A percentile compares a stretch with the other conserved stretches of the same genome.
Conservation (phyloP, 1,139 yeast genomes). For the Sugiyamaella grinbergsii region DNA sequence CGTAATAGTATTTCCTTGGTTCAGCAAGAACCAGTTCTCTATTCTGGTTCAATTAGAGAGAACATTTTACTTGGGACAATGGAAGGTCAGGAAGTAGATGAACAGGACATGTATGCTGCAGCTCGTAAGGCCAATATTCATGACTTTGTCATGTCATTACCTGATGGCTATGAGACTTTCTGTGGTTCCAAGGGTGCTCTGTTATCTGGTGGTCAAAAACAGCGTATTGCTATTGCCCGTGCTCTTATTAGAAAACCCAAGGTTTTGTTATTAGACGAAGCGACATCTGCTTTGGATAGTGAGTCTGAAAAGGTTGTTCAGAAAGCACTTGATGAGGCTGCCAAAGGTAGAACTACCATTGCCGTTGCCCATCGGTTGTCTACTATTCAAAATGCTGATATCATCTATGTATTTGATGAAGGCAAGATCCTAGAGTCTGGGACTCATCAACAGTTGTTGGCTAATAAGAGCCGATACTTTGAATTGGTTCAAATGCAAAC, state of each 20-base stretch:
- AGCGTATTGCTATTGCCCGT: slow-evolving; percentile 75
- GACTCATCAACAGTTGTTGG: slow-evolving; percentile 45
- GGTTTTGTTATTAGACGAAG: slow-evolving; percentile 70
- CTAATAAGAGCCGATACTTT: slow-evolving; percentile 43
- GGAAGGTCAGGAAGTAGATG: slow-evolving; percentile 52
- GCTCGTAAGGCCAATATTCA: slow-evolving; percentile 82
- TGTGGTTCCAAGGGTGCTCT: slow-evolving; percentile 83
- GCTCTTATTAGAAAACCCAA: slow-evolving; percentile 71
- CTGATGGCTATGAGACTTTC: slow-evolving; percentile 77
- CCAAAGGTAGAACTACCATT: slow-evolving; percentile 78
- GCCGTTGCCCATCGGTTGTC: slow-evolving; percentile 91
- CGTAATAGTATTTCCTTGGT: slow-evolving; percentile 80
- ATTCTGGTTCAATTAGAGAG: slow-evolving; percentile 84
- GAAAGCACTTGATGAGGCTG: slow-evolving; percentile 56
- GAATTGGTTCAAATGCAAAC: slow-evolving; percentile 47
- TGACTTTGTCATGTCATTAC: slow-evolving; percentile 72
- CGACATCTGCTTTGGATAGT: slow-evolving; percentile 78
- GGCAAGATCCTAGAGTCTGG: slow-evolving; percentile 80
- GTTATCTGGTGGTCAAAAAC: slow-evolving; percentile 85
- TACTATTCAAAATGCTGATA: slow-evolving; percentile 89
- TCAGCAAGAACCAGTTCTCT: slow-evolving; percentile 79
- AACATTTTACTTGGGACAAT: slow-evolving; percentile 77
- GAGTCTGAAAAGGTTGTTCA: slow-evolving; percentile 81
- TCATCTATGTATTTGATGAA: slow-evolving; percentile 73
- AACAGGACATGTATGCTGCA: slow-evolving; percentile 66